A percentile compares a stretch with the other conserved stretches of the same genome.
Conservation (phyloP, 2,329 filamentous ascomycete species). For the Pleochaeta shiraiana region DNA sequence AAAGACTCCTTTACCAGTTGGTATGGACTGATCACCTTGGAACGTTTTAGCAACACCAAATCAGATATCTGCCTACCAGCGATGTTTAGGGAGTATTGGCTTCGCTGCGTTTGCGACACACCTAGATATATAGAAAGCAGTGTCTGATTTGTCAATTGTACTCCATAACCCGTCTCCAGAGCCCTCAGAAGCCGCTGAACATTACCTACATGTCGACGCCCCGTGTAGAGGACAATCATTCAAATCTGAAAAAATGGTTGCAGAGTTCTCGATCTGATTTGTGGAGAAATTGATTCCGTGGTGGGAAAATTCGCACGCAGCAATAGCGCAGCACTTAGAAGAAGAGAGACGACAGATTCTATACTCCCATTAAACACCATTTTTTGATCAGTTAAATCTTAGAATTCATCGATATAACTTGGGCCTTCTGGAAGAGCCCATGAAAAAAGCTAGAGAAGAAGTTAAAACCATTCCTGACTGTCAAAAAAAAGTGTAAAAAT, state of each 20-base stretch:
- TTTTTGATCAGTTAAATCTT: background rate
- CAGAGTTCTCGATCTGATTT: no score
- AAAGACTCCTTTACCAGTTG: background rate
- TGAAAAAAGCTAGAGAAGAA: no score
- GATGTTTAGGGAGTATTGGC: background rate
- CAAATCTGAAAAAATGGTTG: no score
- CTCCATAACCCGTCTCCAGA: background rate
- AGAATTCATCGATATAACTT: no score
- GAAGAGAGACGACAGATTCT: background rate
- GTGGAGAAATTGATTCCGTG: background rate
- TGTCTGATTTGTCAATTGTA: background rate
- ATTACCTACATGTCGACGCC: background rate
- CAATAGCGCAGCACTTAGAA: background rate
- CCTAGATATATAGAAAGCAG: conserved; percentile 1
- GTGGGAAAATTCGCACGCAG: background rate
- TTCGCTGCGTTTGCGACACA: background rate
- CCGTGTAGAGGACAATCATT: no score
- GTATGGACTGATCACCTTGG: background rate
- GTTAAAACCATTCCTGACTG: no score
- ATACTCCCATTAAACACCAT: background rate
- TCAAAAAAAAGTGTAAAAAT: background rate
- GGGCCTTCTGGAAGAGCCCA: no score
- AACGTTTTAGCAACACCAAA: background rate
- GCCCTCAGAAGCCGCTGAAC: background rate
- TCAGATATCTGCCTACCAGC: background rate